A percentile compares a stretch with the other conserved stretches of the same genome.
These are phyloP conservation scores for Aspergillus nanangensis DNA, from an alignment of 495 filamentous ascomycete species.

Conservation along the genomic window DNA sequence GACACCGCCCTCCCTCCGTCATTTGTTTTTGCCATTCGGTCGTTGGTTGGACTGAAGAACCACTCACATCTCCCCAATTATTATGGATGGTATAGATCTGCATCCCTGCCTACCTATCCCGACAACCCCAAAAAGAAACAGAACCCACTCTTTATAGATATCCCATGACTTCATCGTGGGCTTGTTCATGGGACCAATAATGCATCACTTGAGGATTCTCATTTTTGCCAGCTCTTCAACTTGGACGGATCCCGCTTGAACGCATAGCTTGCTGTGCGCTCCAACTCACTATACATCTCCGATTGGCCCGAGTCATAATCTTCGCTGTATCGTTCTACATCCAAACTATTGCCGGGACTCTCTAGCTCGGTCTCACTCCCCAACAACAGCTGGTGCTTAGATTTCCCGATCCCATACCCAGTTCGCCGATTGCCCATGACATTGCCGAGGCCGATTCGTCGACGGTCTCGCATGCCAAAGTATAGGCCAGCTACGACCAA, in stretches of 20 bases:
- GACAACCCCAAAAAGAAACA: neutral
- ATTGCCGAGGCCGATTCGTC: constrained; percentile 12
- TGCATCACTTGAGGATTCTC: neutral
- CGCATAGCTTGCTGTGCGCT: constrained; percentile 8
- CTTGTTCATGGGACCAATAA: too few relatives aligned
- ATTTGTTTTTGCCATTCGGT: neutral
- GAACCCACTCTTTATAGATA: too few relatives aligned
- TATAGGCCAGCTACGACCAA: constrained; percentile 17
- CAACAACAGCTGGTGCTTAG: constrained; percentile 11
- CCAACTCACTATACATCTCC: constrained; percentile 6
- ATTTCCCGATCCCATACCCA: constrained; percentile 19
- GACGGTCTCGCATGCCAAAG: constrained; percentile 21
- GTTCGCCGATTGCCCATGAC: constrained; percentile 12
- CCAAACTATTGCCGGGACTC: constrained; percentile 1
- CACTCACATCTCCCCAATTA: neutral
- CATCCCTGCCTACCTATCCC: too few relatives aligned
- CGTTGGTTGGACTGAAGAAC: neutral
- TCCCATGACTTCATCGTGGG: too few relatives aligned
- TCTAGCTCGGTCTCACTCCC: neutral
- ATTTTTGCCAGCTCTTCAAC: constrained; percentile 14
- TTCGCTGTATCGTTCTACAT: constrained; percentile 10
- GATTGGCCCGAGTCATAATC: constrained; percentile 9
- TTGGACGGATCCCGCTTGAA: constrained; percentile 13
- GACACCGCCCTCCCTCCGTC: neutral
- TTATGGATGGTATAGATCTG: too few relatives aligned